phyloP scores from a whole-genome alignment of 1,139 yeast genomes.

The Arxiozyma telluris region DNA sequence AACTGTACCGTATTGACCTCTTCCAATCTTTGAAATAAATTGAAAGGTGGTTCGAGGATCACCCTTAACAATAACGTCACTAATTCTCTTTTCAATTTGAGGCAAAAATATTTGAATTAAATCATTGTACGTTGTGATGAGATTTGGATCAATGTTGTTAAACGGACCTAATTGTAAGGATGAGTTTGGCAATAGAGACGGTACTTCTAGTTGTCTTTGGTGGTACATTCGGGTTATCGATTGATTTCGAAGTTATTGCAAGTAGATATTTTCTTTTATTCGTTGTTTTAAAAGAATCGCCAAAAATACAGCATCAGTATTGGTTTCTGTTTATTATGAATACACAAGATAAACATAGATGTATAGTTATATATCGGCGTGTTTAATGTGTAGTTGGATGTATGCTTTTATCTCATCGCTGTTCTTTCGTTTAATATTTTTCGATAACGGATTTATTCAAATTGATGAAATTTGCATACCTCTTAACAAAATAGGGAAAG shows the following conservation, averaged over 20 bases:
- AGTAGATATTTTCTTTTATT: neutral
- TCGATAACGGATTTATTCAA: neutral
- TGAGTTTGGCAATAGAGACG: constrained; percentile 1
- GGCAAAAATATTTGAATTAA: constrained; percentile 2
- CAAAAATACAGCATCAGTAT: neutral
- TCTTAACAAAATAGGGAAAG: too few relatives aligned
- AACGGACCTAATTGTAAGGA: neutral
- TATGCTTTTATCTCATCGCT: neutral
- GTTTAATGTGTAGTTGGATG: neutral
- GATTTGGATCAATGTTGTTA: neutral
- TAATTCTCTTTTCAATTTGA: neutral
- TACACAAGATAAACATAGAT: too few relatives aligned
- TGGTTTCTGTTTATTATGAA: too few relatives aligned
- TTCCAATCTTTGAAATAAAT: constrained; percentile 29
- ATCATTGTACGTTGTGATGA: constrained; percentile 2
- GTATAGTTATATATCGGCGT: too few relatives aligned
- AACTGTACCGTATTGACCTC: constrained; percentile 39
- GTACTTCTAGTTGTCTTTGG: neutral
- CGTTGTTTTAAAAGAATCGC: neutral
- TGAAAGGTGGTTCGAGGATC: neutral
- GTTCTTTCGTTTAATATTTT: neutral
- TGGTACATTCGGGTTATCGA: neutral
- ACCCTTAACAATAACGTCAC: neutral
- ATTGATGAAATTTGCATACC: too few relatives aligned
- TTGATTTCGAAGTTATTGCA: neutral